phyloP scores from a whole-genome alignment of 345 rosid species.

The Citrus australasica region DNA sequence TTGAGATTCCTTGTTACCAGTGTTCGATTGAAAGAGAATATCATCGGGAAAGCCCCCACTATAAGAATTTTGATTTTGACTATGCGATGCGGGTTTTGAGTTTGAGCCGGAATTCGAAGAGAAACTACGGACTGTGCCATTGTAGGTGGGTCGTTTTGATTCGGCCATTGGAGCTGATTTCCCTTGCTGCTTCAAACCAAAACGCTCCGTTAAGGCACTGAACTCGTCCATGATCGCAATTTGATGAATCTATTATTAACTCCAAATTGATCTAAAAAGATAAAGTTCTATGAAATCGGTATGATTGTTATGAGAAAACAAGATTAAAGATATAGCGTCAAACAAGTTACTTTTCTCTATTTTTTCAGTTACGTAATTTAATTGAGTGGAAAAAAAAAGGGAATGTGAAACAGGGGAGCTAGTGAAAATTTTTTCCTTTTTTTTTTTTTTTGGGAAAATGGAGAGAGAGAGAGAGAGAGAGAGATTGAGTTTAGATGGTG shows the following conservation, averaged over 20 bases:
- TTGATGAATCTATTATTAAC: not conserved
- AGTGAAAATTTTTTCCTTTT: not conserved
- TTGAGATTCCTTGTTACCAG: constrained; percentile 23
- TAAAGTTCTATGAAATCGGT: not conserved
- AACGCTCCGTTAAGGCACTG: constrained; percentile 76
- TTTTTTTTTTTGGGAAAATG: not conserved
- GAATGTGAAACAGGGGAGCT: not conserved
- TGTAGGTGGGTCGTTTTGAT: constrained; percentile 38
- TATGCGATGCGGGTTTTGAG: constrained; percentile 20
- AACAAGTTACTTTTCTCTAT: not conserved
- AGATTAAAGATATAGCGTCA: not conserved
- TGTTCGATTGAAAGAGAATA: constrained; percentile 25
- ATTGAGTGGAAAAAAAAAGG: not conserved
- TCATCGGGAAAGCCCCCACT: constrained; percentile 32
- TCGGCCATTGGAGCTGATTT: constrained; percentile 87
- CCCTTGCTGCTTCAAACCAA: constrained; percentile 79
- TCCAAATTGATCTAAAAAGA: not conserved
- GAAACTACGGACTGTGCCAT: constrained; percentile 24
- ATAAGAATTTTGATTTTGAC: constrained; percentile 30
- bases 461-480: not conserved
- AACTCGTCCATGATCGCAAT: constrained; percentile 66
- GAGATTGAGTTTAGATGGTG: not conserved
- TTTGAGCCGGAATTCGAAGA: constrained; percentile 13
- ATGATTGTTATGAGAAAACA: not conserved
- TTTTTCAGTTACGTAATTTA: not conserved